Conservation (phyloP, 176 grass and related monocot genomes). For the Cenchrus fungigraminus region DNA sequence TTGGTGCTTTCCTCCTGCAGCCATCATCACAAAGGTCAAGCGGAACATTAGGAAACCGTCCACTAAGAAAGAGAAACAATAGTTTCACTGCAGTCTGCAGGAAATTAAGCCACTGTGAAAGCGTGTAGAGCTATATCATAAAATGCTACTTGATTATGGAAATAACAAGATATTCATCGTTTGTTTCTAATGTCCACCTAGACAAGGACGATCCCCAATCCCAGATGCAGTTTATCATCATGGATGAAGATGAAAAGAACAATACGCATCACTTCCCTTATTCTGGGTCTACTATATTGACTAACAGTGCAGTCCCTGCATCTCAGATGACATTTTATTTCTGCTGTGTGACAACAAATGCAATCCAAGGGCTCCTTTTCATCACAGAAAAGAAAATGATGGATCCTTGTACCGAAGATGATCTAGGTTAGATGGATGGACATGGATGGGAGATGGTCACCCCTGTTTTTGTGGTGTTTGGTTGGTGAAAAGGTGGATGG, state of each 20-base stretch:
- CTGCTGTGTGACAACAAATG: not conserved
- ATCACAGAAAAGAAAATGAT: not conserved
- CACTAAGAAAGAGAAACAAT: not conserved
- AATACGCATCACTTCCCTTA: not conserved
- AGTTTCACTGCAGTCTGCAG: not conserved
- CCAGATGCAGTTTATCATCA: not conserved
- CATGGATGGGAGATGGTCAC: not conserved
- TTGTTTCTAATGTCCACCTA: not conserved
- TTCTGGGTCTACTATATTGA: not conserved
- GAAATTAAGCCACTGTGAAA: not conserved
- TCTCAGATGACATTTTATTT: constrained; percentile 6
- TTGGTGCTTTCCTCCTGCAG: constrained; percentile 39
- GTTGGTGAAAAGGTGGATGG: not conserved
- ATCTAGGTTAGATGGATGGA: not conserved
- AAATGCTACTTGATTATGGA: not conserved
- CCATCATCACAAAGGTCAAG: constrained; percentile 8
- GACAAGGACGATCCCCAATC: not conserved
- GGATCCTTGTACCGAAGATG: not conserved
- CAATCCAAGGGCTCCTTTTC: not conserved
- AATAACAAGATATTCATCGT: not conserved
- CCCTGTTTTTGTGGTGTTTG: not conserved
- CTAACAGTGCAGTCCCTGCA: not conserved
- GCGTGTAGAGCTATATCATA: not conserved
- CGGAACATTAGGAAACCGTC: not conserved
- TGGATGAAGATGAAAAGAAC: not conserved